These are phyloP conservation scores for Pleurotus citrinopileatus DNA, from an alignment of 768 basidiomycete genomes.

Conservation along the genomic window DNA sequence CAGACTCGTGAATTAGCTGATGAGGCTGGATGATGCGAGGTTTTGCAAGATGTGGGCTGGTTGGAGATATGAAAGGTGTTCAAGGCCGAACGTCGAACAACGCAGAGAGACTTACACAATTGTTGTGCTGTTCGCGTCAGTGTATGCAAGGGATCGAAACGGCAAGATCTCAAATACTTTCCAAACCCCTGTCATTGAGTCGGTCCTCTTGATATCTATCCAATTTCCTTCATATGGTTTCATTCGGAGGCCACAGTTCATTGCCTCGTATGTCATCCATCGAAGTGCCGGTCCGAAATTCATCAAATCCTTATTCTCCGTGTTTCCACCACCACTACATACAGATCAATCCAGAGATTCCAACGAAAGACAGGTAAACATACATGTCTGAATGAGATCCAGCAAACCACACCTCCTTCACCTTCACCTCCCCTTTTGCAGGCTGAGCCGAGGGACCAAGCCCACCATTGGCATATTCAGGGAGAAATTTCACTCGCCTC, in stretches of 20 bases:
- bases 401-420: slow-evolving; percentile 30
- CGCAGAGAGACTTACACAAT: no score
- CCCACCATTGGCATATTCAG: slow-evolving; percentile 30
- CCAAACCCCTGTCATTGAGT: no score
- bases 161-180: no score
- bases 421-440: slow-evolving; percentile 1
- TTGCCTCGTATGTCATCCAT: slow-evolving; percentile 16
- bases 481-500: slow-evolving; percentile 42
- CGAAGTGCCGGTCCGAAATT: slow-evolving; percentile 17
- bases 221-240: not conserved
- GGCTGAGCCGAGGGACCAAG: no score
- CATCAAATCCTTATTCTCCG: slow-evolving; percentile 15
- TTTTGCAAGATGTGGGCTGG: no score
- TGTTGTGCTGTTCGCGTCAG: no score
- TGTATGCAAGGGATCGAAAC: no score
- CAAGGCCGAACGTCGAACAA: no score
- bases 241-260: slow-evolving; percentile 11
- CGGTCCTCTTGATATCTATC: no score
- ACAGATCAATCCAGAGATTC: not conserved
- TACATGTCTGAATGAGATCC: slow-evolving; percentile 31
- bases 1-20: no score
- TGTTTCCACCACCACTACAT: slow-evolving; percentile 19
- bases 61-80: no score
- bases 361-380: slow-evolving; percentile 10
- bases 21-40: no score